A percentile compares a stretch with the other conserved stretches of the same genome.
Conservation (phyloP, 202 grass and related monocot genomes). For the Saccharum hybrid region DNA sequence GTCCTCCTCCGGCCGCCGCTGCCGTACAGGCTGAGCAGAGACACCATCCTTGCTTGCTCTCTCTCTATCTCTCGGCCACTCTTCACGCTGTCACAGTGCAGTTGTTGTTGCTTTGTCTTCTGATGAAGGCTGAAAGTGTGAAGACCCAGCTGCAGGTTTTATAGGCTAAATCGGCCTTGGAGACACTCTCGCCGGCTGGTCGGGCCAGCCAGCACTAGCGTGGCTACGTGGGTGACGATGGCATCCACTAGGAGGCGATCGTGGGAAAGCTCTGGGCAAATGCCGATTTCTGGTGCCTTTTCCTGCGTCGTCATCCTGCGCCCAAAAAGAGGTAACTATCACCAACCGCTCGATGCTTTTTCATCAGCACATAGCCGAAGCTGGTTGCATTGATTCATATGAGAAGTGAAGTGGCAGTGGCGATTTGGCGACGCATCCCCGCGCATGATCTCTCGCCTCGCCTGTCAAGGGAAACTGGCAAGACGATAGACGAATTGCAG, state of each 20-base stretch:
- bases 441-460: too few species aligned
- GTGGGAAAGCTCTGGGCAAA: too few species aligned
- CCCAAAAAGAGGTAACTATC: too few species aligned
- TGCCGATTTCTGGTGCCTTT: background rate
- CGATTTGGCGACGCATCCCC: too few species aligned
- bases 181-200: background rate
- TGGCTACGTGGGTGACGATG: background rate
- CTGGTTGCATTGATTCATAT: too few species aligned
- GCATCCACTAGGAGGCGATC: background rate
- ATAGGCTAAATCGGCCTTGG: background rate
- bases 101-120: background rate
- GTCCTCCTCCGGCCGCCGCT: background rate
- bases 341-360: too few species aligned
- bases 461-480: too few species aligned
- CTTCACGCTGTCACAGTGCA: background rate
- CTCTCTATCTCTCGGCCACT: background rate
- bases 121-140: background rate
- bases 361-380: too few species aligned
- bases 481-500: too few species aligned
- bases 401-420: too few species aligned
- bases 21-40: background rate
- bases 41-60: background rate
- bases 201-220: background rate
- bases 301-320: background rate
- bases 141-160: background rate